Evolutionary conservation across 345 rosid species (phyloP).

Genomic region (Triadica sebifera): DNA sequence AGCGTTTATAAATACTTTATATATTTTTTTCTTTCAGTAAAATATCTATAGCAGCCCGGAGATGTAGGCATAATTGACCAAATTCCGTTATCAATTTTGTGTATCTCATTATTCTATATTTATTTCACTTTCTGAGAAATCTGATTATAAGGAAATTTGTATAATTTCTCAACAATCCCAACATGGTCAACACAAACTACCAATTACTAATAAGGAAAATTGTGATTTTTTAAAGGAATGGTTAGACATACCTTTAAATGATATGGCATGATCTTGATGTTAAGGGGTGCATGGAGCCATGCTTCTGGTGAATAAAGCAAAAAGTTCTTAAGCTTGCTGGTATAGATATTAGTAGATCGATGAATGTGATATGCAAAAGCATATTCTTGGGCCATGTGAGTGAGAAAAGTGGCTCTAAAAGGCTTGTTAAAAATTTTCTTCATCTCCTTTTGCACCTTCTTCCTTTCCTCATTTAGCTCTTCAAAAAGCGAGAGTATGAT

Average conservation of each 20-base stretch:
- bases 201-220: not conserved
- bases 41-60: too few species aligned
- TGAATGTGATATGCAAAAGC: slow-evolving; percentile 94
- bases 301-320: slow-evolving; percentile 72
- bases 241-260: slow-evolving; percentile 68
- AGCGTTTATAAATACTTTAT: too few species aligned
- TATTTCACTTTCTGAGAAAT: too few species aligned
- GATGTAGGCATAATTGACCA: too few species aligned
- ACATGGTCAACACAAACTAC: not conserved
- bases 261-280: slow-evolving; percentile 97
- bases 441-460: slow-evolving; percentile 64
- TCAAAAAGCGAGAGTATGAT: slow-evolving; percentile 51
- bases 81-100: too few species aligned
- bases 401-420: slow-evolving; percentile 91
- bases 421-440: slow-evolving; percentile 82
- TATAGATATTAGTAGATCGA: slow-evolving; percentile 85
- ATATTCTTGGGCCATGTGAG: slow-evolving; percentile 89
- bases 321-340: slow-evolving; percentile 92
- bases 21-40: too few species aligned
- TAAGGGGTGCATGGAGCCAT: slow-evolving; percentile 86
- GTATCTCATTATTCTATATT: too few species aligned
- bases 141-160: too few species aligned
- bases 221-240: not conserved
- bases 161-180: too few species aligned
- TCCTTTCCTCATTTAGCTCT: slow-evolving; percentile 75